phyloP scores from a whole-genome alignment of 2,329 filamentous ascomycete genomes.

The Penicillium sp. region DNA sequence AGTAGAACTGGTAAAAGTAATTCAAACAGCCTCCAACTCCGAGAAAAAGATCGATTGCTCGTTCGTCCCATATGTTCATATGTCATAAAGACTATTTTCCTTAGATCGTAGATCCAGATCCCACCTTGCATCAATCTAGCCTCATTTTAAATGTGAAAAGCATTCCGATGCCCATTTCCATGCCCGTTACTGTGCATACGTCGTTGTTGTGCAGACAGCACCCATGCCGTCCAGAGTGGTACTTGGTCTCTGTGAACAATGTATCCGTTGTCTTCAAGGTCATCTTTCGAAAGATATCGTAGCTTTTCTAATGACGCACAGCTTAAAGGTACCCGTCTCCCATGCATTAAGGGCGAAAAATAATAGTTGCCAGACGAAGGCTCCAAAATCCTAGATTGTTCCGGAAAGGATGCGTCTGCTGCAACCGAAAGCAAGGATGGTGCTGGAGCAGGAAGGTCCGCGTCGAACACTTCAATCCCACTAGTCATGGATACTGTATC shows the following conservation, averaged over 20 bases:
- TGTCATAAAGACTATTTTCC: neutral
- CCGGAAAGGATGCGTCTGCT: conserved; percentile 9
- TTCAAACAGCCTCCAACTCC: conserved; percentile 4
- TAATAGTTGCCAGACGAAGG: neutral
- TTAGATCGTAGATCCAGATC: neutral
- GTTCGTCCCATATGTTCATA: neutral
- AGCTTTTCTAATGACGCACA: conserved; percentile 22
- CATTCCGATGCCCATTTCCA: neutral
- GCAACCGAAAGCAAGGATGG: conserved; percentile 20
- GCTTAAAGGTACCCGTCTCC: neutral
- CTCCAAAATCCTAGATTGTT: neutral
- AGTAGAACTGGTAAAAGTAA: neutral
- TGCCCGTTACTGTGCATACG: neutral
- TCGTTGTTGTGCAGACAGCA: neutral
- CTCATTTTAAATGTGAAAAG: neutral
- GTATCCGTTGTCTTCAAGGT: conserved; percentile 39
- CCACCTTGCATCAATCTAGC: neutral
- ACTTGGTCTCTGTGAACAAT: conserved; percentile 34
- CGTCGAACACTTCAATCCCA: conserved; percentile 19
- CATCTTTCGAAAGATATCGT: conserved; percentile 28
- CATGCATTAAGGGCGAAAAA: neutral
- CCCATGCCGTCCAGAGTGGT: conserved; percentile 33
- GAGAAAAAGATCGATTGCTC: neutral
- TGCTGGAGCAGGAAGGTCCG: neutral
- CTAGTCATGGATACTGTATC: conserved; percentile 41